Conservation (phyloP, 1,284 basidiomycete species). For the Xerocomus cyaneibrunnescens region DNA sequence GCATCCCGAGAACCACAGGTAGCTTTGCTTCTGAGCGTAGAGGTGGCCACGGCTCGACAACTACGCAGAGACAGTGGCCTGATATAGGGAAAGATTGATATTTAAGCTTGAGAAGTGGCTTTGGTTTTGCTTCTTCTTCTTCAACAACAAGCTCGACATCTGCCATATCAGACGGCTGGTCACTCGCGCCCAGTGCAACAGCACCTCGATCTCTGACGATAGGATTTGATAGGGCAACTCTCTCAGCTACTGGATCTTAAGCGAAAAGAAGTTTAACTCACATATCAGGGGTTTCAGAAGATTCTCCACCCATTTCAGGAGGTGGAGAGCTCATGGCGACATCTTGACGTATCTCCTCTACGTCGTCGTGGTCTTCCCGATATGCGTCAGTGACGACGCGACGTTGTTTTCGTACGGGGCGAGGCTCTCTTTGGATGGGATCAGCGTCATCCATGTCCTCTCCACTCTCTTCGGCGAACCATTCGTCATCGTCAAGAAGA, state of each 20-base stretch:
- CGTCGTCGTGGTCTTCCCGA: constrained; percentile 26
- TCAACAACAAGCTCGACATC: constrained; percentile 34
- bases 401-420: constrained; percentile 29
- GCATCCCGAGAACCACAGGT: constrained; percentile 32
- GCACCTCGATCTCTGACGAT: neutral
- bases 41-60: constrained; percentile 74
- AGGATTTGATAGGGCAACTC: constrained; percentile 2
- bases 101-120: constrained; percentile 60
- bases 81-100: constrained; percentile 68
- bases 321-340: constrained; percentile 15
- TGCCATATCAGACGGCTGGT: constrained; percentile 5
- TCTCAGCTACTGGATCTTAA: neutral
- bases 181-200: neutral
- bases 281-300: neutral
- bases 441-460: constrained; percentile 16
- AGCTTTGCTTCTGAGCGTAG: constrained; percentile 42
- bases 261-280: constrained; percentile 3
- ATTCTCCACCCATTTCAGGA: neutral
- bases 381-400: constrained; percentile 21
- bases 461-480: constrained; percentile 25
- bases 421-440: constrained; percentile 14
- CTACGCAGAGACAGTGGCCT: constrained; percentile 70
- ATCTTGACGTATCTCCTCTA: constrained; percentile 23
- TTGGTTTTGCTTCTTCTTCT: constrained; percentile 69
- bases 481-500: constrained; percentile 28